Evolutionary conservation across 2,329 filamentous ascomycete species (phyloP), one percentile per base, ranked within the genome.

Genomic region (Trichoderma koningii): DNA sequence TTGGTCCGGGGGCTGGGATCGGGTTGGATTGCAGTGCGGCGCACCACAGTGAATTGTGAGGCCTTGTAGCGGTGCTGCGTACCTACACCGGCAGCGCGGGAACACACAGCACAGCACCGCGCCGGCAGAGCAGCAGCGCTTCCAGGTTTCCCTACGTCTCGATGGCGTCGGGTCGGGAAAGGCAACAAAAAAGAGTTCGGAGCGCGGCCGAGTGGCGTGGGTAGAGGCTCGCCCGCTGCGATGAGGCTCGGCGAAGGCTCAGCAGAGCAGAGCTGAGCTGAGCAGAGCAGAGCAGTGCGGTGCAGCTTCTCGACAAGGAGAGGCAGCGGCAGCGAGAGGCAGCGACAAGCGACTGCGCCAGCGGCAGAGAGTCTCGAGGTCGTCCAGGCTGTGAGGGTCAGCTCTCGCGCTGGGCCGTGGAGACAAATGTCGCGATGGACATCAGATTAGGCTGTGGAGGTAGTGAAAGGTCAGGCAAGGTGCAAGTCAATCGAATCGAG

Each of bases 321-420:
- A 34, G 30, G 30, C 53, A 62, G 7, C 34, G 44, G 30, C 66
- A 62, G 55, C 52, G 44, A 41, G 21, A 23, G 21, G 21, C 26
- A 34, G 68, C 66, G 57, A 55, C 59, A 48, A 34, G 68, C 66
- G 57, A 55, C 59, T 42, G 21, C 34, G 34, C 10, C 34, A 14
- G 34, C 34, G 34, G 34, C 34, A 38, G 34, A 38, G 34, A 10
- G 34, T 38, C 34, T 38, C 34, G 34, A 38, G 34, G 66, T 67
- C 63, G 57, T 68, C 69, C 64, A 51, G 57, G 63, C 63, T 60
- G 41, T 47, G 64, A 67, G 55, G 55, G 62, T 67, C 65, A 69
- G 68, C 70, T 63, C 65, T 70, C 66, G 68, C 69, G 67, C 67
- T 68, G 64, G 61, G 68, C 69, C 71, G 70, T 71, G 70, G 70